A percentile compares a stretch with the other conserved stretches of the same genome.
phyloP scores from a whole-genome alignment of 1,284 basidiomycete species.

The Trichosporon sp. region DNA sequence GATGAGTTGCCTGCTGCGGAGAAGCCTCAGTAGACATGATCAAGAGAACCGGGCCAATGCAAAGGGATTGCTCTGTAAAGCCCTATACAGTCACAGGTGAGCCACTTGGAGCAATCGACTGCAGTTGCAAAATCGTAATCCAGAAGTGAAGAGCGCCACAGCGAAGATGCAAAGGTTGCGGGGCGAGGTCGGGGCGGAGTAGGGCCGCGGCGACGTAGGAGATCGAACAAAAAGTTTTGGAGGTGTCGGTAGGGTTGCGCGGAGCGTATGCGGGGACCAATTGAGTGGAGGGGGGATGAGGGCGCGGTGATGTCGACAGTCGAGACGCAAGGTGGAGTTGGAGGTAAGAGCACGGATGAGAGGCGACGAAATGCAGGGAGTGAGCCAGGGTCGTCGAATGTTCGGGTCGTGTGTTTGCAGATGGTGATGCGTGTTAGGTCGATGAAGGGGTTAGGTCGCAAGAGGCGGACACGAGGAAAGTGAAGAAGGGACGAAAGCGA shows the following conservation, averaged over 20 bases:
- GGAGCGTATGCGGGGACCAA: neutral
- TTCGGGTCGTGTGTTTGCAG: conserved; percentile 1
- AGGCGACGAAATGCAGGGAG: neutral
- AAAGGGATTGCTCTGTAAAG: neutral
- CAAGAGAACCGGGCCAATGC: conserved; percentile 6
- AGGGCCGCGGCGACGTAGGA: neutral
- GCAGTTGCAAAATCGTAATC: neutral
- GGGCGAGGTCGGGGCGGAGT: neutral
- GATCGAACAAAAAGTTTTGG: neutral
- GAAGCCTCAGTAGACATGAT: conserved; percentile 15
- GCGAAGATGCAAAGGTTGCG: neutral
- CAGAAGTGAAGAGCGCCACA: neutral
- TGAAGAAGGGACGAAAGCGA: neutral
- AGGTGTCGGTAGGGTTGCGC: neutral
- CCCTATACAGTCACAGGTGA: conserved; percentile 2
- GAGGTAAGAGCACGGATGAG: neutral
- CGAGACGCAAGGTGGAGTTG: neutral
- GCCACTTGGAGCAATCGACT: neutral
- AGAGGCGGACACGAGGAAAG: neutral
- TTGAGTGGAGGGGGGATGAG: neutral
- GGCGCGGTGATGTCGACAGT: neutral
- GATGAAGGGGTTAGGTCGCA: neutral
- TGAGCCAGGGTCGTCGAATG: neutral
- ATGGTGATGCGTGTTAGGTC: neutral
- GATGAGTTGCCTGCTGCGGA: conserved; percentile 10